Evolutionary conservation across 2,329 filamentous ascomycete genomes (phyloP), one percentile per base, ranked within the genome.

Genomic region (Aspergillus quadrilineatus): DNA sequence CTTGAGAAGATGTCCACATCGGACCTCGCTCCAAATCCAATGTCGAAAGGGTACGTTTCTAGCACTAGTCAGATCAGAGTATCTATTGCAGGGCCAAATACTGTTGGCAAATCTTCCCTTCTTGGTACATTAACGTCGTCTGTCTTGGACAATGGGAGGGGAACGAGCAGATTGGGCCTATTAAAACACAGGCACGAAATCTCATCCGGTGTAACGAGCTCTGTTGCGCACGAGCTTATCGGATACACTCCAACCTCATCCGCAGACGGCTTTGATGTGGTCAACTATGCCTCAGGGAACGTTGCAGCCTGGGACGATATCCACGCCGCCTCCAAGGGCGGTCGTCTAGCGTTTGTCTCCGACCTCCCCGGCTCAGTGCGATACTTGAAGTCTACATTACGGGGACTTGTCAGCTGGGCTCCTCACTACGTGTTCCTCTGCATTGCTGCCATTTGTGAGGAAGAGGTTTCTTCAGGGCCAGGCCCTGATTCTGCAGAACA

Each of bases 301-400:
- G 87, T 97, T 46, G 89, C 91, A 57, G 92, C 92, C 0, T 99
- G 94, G 94, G 87, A 90, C 52, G 93, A 97, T 69, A 94, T 97
- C 51, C 94, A 99, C 71, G 87, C 89, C 37, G 84, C 86, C 48
- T 85, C 90, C 0, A 85, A 87, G 57, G 90, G 88, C 2, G 71
- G 69, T 14, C 86, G 92, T 17, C 76, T 99, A 3, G 90, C 94
- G 4, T 92, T 97, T 63, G 79, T 97, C 6, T 90, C 92, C 0
- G 94, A 99, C 73, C 95, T 93, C 45, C 93, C 93, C 14, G 94
- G 94, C 0, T 90, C 96, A 62, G 88, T 92, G 37, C 86, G 92
- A 44, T 99, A 94, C 73, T 85, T 92, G 47, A 87, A 94, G 55
- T 97, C 93, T 5, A 93, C 91, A 2, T 80, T 97, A 52, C 85